A percentile compares a stretch with the other conserved stretches of the same genome.
Conservation (phyloP, 768 basidiomycete genomes). For the Tylopilus plumbeoviolaceoides region DNA sequence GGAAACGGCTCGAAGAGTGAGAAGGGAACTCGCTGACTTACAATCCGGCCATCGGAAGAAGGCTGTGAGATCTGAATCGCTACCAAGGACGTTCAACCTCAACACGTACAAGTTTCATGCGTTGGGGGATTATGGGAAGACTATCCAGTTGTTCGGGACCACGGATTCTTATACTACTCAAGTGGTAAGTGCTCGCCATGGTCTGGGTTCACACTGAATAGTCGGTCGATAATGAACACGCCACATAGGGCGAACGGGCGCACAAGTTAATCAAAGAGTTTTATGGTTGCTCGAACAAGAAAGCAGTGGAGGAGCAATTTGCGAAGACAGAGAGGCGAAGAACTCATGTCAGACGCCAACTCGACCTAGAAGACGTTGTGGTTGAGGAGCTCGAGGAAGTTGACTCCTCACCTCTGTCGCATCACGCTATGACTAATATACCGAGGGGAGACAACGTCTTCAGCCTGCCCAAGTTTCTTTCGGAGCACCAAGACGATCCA, state of each 20-base stretch:
- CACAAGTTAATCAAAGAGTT: constrained; percentile 22
- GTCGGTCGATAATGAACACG: no score
- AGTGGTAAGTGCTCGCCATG: not conserved
- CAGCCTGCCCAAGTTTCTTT: not conserved
- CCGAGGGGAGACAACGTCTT: not conserved
- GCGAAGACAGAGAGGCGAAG: constrained; percentile 9
- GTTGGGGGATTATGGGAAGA: constrained; percentile 21
- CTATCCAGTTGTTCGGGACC: constrained; percentile 1
- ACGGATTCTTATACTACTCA: not conserved
- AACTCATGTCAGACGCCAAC: constrained; percentile 2
- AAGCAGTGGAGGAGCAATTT: not conserved
- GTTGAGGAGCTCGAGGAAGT: not conserved
- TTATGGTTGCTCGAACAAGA: constrained; percentile 25
- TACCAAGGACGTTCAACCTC: constrained; percentile 19
- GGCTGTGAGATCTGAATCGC: no score
- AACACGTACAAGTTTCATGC: constrained; percentile 30
- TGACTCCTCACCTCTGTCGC: not conserved
- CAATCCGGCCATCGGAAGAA: not conserved
- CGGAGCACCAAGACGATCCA: constrained; percentile 7
- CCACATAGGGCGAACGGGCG: not conserved
- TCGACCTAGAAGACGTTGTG: not conserved
- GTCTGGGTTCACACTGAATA: no score
- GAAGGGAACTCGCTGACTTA: not conserved
- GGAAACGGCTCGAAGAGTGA: not conserved
- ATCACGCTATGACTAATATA: not conserved